A percentile compares a stretch with the other conserved stretches of the same genome.
Evolutionary conservation across 2,329 filamentous ascomycete genomes (phyloP).

Genomic region (Nectriaceae sp.): DNA sequence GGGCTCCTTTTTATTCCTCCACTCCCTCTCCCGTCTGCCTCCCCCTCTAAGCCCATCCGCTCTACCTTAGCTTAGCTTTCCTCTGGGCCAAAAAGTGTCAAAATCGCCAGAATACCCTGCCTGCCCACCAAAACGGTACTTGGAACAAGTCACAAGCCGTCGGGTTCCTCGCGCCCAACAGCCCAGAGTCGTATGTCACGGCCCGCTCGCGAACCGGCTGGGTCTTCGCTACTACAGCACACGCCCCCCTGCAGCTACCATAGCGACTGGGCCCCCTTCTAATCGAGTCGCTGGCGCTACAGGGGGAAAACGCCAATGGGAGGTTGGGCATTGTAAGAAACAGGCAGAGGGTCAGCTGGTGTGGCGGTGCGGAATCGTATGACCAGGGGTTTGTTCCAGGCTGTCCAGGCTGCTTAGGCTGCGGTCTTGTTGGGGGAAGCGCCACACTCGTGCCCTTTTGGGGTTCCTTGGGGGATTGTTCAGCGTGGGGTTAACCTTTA

Average conservation of each 20-base stretch:
- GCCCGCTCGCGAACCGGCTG: conserved; percentile 12
- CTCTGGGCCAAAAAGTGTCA: no score
- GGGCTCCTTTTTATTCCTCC: neutral
- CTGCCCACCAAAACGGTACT: no score
- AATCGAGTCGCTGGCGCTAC: no score
- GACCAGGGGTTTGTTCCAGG: conserved; percentile 8
- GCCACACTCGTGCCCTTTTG: no score
- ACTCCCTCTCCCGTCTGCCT: neutral
- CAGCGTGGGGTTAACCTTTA: no score
- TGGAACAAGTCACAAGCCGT: neutral
- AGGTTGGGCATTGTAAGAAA: conserved; percentile 22
- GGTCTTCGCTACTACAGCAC: conserved; percentile 6
- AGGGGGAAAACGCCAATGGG: neutral
- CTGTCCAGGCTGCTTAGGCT: neutral
- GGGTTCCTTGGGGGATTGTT: no score
- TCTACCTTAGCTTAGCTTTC: neutral
- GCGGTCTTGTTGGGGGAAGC: conserved; percentile 7
- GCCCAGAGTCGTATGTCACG: conserved; percentile 21
- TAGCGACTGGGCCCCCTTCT: no score
- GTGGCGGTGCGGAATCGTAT: conserved; percentile 33
- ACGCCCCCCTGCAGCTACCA: neutral
- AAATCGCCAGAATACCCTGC: no score
- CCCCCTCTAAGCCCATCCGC: neutral
- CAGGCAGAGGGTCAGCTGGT: conserved; percentile 27
- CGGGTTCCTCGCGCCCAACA: conserved; percentile 5